Evolutionary conservation across 2,329 filamentous ascomycete genomes (phyloP), one percentile per base, ranked within the genome.

Genomic region (Fusarium paranaense): DNA sequence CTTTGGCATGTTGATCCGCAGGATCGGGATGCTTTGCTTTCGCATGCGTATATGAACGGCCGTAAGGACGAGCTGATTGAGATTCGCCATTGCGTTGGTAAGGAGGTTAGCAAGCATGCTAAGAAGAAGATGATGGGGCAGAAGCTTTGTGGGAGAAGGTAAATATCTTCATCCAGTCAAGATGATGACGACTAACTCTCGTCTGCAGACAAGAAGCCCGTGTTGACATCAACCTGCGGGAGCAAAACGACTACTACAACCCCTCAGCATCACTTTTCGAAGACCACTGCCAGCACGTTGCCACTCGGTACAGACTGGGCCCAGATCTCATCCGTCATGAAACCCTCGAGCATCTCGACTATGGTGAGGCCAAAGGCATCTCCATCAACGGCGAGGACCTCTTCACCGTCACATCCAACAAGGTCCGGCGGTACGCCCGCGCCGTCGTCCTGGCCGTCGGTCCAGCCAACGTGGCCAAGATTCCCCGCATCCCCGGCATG

Each of bases 1-100:
- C 93, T 95, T 78, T 96, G 95, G 84, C 94, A 97, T 78, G 87
- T 94, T 16, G 93, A 96, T 78, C 94, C 94, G 0, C 86, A 89
- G 1, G 93, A 96, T 80, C 86, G 93, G 2, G 94, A 96, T 82
- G 91, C 91, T 0, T 83, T 96, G 76, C 83, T 95, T 25, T 91
- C 90, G 1, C 93, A 92, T 81, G 88, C 92, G 0, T 90, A 93
- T 76, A 86, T 89, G 66, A 85, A 88, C 20, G 87, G 87, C 0
- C 83, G 90, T n/a, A 87, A 90, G 67, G 81, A 83, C 7, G 93
- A 96, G 76, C 82, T 95, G 10, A 85, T 89, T 56, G 92, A 95
- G 82, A 92, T 96, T 57, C 84, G 87, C 0, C 91, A 92, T 4
- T 95, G 93, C 71, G 93, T 95, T 0, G 94, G 94, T 0, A 94